These are phyloP conservation scores for Mucor indicus DNA, from an alignment of 371 early-diverging fungal genomes.

Conservation along the genomic window DNA sequence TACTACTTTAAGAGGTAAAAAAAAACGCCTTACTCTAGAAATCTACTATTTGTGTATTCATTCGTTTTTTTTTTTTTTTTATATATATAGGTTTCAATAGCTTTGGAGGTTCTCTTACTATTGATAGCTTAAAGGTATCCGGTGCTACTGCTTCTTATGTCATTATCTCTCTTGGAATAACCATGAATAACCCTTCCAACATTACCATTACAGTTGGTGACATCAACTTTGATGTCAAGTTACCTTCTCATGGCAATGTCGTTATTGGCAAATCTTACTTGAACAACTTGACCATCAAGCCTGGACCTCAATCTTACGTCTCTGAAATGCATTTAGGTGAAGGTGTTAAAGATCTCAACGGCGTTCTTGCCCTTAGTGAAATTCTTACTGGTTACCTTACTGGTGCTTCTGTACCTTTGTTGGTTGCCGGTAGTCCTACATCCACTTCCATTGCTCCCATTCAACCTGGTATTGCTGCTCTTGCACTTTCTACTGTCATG, in stretches of 20 bases:
- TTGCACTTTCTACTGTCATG: constrained; percentile 38
- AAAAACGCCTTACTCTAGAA: not conserved
- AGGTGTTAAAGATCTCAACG: constrained; percentile 16
- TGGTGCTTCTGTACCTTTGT: constrained; percentile 39
- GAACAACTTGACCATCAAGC: constrained; percentile 39
- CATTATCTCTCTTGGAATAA: constrained; percentile 33
- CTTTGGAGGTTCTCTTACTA: constrained; percentile 40
- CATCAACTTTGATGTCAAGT: constrained; percentile 43
- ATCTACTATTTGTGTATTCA: not conserved
- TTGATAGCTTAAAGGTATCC: constrained; percentile 35
- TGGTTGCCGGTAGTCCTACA: constrained; percentile 31
- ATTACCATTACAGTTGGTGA: constrained; percentile 53
- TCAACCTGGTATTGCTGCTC: constrained; percentile 35
- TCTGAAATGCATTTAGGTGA: constrained; percentile 34
- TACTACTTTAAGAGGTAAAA: constrained; percentile 50
- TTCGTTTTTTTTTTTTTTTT: constrained; percentile 7
- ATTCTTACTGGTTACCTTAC: constrained; percentile 37
- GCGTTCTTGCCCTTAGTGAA: constrained; percentile 23
- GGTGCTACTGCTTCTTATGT: constrained; percentile 41
- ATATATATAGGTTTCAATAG: constrained; percentile 33
- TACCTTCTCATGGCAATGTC: constrained; percentile 25
- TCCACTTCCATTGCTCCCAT: constrained; percentile 47
- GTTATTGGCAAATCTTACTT: constrained; percentile 36
- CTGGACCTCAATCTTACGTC: constrained; percentile 45
- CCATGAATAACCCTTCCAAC: constrained; percentile 50